A percentile compares a stretch with the other conserved stretches of the same genome.
Evolutionary conservation across 2,329 filamentous ascomycete genomes (phyloP).

Genomic region (Colletotrichum tofieldiae): DNA sequence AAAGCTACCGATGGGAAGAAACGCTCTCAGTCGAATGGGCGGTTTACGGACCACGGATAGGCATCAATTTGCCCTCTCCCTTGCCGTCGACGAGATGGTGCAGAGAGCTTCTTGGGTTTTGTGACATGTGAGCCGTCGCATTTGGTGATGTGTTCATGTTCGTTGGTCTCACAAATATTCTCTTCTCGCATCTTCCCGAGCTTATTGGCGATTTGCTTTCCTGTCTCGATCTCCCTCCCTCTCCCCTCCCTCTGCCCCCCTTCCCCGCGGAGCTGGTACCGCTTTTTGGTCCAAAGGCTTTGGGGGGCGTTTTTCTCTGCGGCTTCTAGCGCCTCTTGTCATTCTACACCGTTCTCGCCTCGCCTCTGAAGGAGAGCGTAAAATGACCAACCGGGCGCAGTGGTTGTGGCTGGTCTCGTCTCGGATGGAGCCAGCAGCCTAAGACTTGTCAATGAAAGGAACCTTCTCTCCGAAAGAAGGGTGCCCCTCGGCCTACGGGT

Average conservation of each 20-base stretch:
- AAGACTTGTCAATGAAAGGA: background rate
- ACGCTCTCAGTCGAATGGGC: background rate
- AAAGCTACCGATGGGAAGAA: background rate
- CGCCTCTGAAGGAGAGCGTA: background rate
- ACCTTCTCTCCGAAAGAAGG: background rate
- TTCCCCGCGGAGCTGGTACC: background rate
- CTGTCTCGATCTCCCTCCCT: background rate
- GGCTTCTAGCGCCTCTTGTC: background rate
- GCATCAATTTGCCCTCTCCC: background rate
- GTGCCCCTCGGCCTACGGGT: background rate
- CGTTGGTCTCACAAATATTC: background rate
- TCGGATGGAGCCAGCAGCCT: background rate
- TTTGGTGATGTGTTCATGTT: slow-evolving; percentile 20
- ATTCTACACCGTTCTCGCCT: background rate
- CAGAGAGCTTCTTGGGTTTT: background rate
- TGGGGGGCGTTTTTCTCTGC: background rate
- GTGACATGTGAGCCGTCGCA: slow-evolving; percentile 37
- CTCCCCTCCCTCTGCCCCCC: background rate
- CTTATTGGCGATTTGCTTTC: background rate
- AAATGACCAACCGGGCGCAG: background rate
- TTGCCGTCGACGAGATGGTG: background rate
- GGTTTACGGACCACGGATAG: background rate
- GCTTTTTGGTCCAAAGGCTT: background rate
- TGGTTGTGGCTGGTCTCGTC: background rate
- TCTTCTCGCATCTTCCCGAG: background rate